Evolutionary conservation across 352 stramenopile genomes (phyloP).

Genomic region (Phytopythium vexans): DNA sequence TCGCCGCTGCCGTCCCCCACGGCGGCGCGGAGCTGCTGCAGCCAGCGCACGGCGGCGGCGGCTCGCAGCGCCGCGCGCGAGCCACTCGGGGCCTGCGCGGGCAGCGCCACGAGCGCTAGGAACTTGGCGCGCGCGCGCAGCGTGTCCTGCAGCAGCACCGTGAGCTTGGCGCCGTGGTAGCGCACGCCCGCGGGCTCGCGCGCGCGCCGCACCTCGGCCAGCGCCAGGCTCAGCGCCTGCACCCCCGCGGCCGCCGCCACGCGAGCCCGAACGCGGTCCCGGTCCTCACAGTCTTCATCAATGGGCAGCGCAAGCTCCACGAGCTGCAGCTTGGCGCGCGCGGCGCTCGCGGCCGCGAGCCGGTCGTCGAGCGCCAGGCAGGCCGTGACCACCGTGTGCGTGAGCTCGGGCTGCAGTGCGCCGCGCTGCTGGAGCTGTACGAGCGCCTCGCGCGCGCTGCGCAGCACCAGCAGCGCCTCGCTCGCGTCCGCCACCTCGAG

Average conservation of each 20-base stretch:
- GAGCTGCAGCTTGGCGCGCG: slow-evolving; percentile 54
- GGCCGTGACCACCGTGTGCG: slow-evolving; percentile 65
- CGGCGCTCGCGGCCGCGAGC: background rate
- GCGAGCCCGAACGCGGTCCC: slow-evolving; percentile 36
- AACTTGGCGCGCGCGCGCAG: slow-evolving; percentile 62
- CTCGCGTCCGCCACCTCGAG: slow-evolving; percentile 64
- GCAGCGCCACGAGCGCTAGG: slow-evolving; percentile 36
- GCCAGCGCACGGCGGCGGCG: slow-evolving; percentile 28
- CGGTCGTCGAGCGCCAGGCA: slow-evolving; percentile 42
- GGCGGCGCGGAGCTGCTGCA: slow-evolving; percentile 42
- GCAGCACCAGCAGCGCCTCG: slow-evolving; percentile 59
- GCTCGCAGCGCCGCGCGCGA: slow-evolving; percentile 9
- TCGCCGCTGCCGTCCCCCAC: slow-evolving; percentile 18
- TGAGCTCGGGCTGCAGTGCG: slow-evolving; percentile 20
- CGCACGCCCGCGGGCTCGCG: slow-evolving; percentile 50
- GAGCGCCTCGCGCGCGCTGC: slow-evolving; percentile 47
- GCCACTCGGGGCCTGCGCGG: slow-evolving; percentile 6
- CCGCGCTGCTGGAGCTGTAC: slow-evolving; percentile 15
- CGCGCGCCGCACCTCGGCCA: slow-evolving; percentile 51
- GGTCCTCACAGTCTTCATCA: slow-evolving; percentile 18
- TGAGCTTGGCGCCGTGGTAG: slow-evolving; percentile 81
- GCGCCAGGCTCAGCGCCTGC: slow-evolving; percentile 44
- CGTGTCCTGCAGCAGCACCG: slow-evolving; percentile 71
- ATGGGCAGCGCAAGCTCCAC: slow-evolving; percentile 51
- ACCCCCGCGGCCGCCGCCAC: slow-evolving; percentile 59